These are phyloP conservation scores for Pythium oligandrum DNA, from an alignment of 352 stramenopile genomes.

Conservation along the genomic window DNA sequence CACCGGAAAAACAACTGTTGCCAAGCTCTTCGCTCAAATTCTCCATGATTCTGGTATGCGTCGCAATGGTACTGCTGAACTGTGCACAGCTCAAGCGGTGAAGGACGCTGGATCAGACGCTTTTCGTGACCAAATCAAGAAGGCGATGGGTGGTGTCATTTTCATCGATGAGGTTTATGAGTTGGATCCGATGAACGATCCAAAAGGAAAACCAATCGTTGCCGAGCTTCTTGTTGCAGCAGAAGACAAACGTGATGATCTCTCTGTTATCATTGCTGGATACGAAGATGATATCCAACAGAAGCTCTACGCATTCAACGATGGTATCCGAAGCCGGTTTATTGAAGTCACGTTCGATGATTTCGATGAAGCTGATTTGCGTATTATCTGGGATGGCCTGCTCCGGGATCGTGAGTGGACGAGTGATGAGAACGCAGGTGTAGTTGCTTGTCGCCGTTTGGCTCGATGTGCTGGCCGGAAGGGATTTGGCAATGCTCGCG, in stretches of 20 bases:
- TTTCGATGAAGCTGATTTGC: constrained; percentile 86
- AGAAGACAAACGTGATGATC: constrained; percentile 77
- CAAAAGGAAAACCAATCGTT: constrained; percentile 82
- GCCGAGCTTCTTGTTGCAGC: constrained; percentile 84
- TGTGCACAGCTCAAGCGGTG: constrained; percentile 60
- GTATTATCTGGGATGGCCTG: constrained; percentile 61
- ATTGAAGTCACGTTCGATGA: constrained; percentile 86
- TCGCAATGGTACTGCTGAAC: constrained; percentile 25
- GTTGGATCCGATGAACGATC: constrained; percentile 73
- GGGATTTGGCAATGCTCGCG: constrained; percentile 86
- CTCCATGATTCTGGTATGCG: constrained; percentile 71
- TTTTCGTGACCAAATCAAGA: constrained; percentile 73
- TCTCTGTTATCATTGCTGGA: constrained; percentile 90
- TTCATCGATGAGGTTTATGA: constrained; percentile 94
- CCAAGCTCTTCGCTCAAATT: constrained; percentile 77
- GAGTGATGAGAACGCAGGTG: constrained; percentile 37
- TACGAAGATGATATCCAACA: constrained; percentile 93
- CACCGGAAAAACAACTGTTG: constrained; percentile 79
- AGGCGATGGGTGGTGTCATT: constrained; percentile 75
- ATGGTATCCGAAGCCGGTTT: constrained; percentile 86
- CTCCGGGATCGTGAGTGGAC: constrained; percentile 45
- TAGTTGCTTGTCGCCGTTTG: constrained; percentile 65
- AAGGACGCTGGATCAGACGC: constrained; percentile 65
- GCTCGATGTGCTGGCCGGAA: constrained; percentile 56
- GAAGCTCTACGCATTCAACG: constrained; percentile 90